These are phyloP conservation scores for Trichoderma aggressivum DNA, from an alignment of 2,329 filamentous ascomycete genomes.

Conservation along the genomic window DNA sequence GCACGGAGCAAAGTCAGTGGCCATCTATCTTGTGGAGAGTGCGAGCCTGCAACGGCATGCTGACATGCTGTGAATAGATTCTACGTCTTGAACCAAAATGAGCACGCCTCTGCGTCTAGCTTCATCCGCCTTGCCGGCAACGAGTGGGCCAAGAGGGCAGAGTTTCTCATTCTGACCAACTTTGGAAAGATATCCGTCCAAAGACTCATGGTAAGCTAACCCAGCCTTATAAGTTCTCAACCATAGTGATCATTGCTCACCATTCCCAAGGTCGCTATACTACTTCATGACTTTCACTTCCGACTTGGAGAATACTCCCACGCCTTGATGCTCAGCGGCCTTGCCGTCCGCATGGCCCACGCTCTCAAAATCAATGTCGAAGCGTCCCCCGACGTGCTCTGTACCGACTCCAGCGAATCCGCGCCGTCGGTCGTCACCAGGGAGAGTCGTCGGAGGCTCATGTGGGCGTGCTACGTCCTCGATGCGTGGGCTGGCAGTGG, in stretches of 20 bases:
- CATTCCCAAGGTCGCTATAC: conserved; percentile 33
- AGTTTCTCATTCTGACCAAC: conserved; percentile 35
- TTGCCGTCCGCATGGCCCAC: conserved; percentile 41
- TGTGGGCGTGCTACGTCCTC: conserved; percentile 43
- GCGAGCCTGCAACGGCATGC: not conserved
- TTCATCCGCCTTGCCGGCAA: conserved; percentile 36
- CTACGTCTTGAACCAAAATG: conserved; percentile 33
- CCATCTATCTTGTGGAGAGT: not conserved
- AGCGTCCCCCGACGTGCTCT: conserved; percentile 37
- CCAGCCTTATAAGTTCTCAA: not conserved
- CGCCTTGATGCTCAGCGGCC: conserved; percentile 40
- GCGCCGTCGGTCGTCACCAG: conserved; percentile 36
- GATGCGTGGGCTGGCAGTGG: conserved; percentile 41
- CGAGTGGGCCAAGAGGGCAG: conserved; percentile 38
- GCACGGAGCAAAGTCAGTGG: conserved; percentile 37
- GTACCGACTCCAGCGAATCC: conserved; percentile 30
- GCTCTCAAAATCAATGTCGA: conserved; percentile 41
- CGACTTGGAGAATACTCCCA: conserved; percentile 39
- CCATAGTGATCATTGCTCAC: not conserved
- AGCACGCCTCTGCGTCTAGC: conserved; percentile 29
- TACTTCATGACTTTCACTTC: conserved; percentile 41
- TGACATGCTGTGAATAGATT: conserved; percentile 28
- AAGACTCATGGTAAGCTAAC: conserved; percentile 35
- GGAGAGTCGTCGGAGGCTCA: conserved; percentile 39
- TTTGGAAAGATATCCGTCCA: conserved; percentile 40